These are phyloP conservation scores for Gentiana macrophylla DNA, from an alignment of 257 asterid genomes.

Conservation along the genomic window DNA sequence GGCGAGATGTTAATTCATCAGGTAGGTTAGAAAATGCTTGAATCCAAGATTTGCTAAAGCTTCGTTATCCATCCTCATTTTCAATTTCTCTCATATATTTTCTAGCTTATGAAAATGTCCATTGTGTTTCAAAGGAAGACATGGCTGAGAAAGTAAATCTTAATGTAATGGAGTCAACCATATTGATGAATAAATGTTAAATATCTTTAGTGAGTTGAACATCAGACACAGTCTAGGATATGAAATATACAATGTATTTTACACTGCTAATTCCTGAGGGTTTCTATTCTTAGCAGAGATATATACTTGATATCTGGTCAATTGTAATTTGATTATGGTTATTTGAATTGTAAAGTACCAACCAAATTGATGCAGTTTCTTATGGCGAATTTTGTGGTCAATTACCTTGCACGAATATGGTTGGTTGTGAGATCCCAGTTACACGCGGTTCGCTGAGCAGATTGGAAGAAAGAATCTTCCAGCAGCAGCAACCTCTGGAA, in stretches of 20 bases:
- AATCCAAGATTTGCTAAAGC: too few relatives aligned
- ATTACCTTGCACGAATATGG: conserved; percentile 17
- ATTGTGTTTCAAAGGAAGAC: neutral
- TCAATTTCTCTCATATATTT: too few relatives aligned
- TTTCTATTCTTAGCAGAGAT: too few relatives aligned
- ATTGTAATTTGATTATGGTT: neutral
- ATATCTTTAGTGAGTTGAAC: neutral
- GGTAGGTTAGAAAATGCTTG: too few relatives aligned
- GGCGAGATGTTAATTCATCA: too few relatives aligned
- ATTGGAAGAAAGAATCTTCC: conserved; percentile 26
- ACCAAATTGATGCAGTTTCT: conserved; percentile 37
- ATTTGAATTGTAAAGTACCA: neutral
- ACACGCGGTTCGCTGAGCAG: conserved; percentile 20
- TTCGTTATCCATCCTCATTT: too few relatives aligned
- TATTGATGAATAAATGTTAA: neutral
- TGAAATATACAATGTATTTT: too few relatives aligned
- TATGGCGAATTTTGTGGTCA: conserved; percentile 57
- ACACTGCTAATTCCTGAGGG: too few relatives aligned
- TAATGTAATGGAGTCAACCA: neutral
- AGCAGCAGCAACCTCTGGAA: conserved; percentile 24
- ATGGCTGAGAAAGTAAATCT: neutral
- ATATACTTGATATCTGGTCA: too few relatives aligned
- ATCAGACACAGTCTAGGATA: neutral
- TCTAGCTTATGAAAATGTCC: too few relatives aligned
- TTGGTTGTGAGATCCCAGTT: conserved; percentile 13